Evolutionary conservation across 1,284 basidiomycete species (phyloP).

Genomic region (Melampsora americana): DNA sequence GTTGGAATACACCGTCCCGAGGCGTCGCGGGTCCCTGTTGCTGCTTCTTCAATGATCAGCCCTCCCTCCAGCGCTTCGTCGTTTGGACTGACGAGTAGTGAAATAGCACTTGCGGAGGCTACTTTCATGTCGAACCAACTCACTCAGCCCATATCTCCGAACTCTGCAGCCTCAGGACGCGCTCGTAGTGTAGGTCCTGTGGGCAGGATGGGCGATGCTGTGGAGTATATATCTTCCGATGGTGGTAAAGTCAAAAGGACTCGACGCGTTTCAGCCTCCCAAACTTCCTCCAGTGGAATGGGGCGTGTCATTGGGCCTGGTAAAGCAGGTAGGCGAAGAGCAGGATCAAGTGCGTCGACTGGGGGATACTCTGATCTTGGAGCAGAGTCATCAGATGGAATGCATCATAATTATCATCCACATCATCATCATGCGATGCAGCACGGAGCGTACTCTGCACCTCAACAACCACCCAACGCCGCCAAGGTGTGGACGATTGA

Average conservation of each 20-base stretch:
- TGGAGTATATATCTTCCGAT: conserved; percentile 49
- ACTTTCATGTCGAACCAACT: conserved; percentile 6
- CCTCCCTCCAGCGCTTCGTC: conserved; percentile 42
- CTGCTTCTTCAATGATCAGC: conserved; percentile 9
- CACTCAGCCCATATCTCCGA: conserved; percentile 14
- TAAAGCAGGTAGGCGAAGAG: conserved; percentile 5
- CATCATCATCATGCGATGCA: background rate
- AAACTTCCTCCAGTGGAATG: background rate
- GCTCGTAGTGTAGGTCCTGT: conserved; percentile 25
- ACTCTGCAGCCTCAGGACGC: background rate
- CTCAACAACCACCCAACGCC: background rate
- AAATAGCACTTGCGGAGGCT: conserved; percentile 28
- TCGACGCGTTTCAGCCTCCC: conserved; percentile 51
- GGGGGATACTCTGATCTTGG: conserved; percentile 42
- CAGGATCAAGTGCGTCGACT: conserved; percentile 13
- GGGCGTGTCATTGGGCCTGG: conserved; percentile 2
- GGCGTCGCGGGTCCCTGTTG: conserved; percentile 18
- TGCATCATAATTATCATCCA: conserved; percentile 1
- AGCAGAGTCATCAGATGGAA: conserved; percentile 33
- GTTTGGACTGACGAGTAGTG: conserved; percentile 16
- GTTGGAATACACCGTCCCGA: conserved; percentile 25
- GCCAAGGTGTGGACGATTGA: conserved; percentile 46
- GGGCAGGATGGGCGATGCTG: background rate
- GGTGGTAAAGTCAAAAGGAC: conserved; percentile 52
- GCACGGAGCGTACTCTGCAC: background rate